These are phyloP conservation scores for Coleophoma eucalyptorum DNA, from an alignment of 2,329 filamentous ascomycete species.

Conservation along the genomic window DNA sequence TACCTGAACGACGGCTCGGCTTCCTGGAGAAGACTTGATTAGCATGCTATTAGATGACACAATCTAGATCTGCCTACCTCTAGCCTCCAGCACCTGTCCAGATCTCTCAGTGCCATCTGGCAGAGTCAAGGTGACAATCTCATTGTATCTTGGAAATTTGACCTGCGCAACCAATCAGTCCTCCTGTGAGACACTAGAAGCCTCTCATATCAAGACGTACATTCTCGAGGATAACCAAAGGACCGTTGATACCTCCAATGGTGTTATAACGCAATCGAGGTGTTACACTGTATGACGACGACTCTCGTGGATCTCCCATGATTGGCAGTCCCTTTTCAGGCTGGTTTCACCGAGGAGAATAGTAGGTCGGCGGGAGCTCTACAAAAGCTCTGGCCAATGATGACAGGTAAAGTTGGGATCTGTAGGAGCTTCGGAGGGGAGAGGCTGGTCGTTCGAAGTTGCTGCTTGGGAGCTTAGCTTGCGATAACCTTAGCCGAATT, in stretches of 20 bases:
- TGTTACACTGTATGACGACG: slow-evolving; percentile 43
- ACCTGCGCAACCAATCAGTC: slow-evolving; percentile 54
- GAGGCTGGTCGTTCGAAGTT: not conserved
- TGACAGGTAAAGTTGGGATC: not conserved
- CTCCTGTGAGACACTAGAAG: not conserved
- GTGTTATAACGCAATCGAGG: slow-evolving; percentile 93
- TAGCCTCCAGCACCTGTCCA: slow-evolving; percentile 94
- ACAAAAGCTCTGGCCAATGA: slow-evolving; percentile 4
- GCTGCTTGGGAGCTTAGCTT: not conserved
- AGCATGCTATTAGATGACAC: slow-evolving; percentile 1
- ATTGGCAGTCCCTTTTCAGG: slow-evolving; percentile 6
- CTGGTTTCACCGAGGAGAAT: not conserved
- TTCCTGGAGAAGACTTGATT: slow-evolving; percentile 50
- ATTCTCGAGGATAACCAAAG: slow-evolving; percentile 95
- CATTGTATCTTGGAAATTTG: slow-evolving; percentile 96
- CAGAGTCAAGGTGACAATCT: slow-evolving; percentile 94
- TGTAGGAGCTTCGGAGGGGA: slow-evolving; percentile 1
- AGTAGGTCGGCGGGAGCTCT: slow-evolving; percentile 4
- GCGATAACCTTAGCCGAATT: not conserved
- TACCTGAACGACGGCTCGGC: slow-evolving; percentile 93
- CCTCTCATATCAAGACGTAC: slow-evolving; percentile 46
- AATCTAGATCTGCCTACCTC: slow-evolving; percentile 57
- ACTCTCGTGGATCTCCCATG: slow-evolving; percentile 31
- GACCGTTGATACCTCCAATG: slow-evolving; percentile 95
- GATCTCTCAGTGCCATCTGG: slow-evolving; percentile 92